A percentile compares a stretch with the other conserved stretches of the same genome.
Conservation (phyloP, 139 green algal species). For the Chlorella sp. region DNA sequence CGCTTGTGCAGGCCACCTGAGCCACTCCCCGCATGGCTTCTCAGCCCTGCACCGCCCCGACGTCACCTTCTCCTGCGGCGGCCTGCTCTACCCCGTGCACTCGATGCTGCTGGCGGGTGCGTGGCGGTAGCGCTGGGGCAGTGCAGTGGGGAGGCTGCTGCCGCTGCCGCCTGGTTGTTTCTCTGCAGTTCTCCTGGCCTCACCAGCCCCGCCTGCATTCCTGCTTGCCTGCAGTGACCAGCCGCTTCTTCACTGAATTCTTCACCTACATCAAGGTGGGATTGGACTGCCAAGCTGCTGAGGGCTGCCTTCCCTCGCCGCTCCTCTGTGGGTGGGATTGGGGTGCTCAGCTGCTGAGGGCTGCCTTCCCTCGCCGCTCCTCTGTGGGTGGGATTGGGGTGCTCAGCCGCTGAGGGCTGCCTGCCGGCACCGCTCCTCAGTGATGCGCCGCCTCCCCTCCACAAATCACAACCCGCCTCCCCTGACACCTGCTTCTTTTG, state of each 20-base stretch:
- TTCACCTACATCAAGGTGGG: not conserved
- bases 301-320: too few relatives aligned
- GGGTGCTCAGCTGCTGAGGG: too few relatives aligned
- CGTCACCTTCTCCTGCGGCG: conserved; percentile 7
- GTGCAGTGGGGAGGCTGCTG: not conserved
- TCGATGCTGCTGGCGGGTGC: conserved; percentile 9
- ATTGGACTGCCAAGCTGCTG: too few relatives aligned
- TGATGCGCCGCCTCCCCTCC: too few relatives aligned
- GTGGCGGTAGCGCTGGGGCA: not conserved
- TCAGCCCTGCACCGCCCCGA: conserved; percentile 14
- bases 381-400: not conserved
- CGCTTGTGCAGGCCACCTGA: not conserved
- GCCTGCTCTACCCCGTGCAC: conserved; percentile 7
- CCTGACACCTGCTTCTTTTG: too few relatives aligned
- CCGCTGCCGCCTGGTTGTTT: not conserved
- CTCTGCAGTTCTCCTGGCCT: not conserved
- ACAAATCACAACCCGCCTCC: not conserved
- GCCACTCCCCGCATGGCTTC: conserved; percentile 1
- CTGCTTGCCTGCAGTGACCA: not conserved
- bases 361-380: too few relatives aligned
- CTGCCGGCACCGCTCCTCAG: too few relatives aligned
- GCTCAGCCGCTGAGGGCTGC: too few relatives aligned
- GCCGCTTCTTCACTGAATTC: conserved; percentile 8
- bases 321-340: not conserved
- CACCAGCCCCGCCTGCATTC: not conserved